A percentile compares a stretch with the other conserved stretches of the same genome.
These are phyloP conservation scores for Talaromyces sp. DNA, from an alignment of 2,329 filamentous ascomycete species.

Conservation along the genomic window DNA sequence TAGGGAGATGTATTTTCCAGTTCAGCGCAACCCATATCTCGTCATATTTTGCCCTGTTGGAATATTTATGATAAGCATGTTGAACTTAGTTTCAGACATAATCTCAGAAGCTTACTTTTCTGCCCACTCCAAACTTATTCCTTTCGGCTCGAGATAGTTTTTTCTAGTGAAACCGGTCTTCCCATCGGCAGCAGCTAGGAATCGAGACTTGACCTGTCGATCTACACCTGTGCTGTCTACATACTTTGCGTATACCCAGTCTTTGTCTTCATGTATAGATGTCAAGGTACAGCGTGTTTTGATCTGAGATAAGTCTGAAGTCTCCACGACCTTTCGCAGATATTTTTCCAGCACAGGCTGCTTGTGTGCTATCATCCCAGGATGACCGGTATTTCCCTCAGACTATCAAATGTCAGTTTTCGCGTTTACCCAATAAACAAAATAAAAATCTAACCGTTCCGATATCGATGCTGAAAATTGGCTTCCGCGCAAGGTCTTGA, in stretches of 20 bases:
- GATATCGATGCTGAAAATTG: neutral
- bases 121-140: slow-evolving; percentile 29
- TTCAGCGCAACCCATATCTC: slow-evolving; percentile 46
- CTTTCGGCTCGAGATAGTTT: slow-evolving; percentile 40
- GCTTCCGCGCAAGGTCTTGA: neutral
- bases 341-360: neutral
- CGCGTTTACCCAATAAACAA: neutral
- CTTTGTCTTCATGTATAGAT: neutral
- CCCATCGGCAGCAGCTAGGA: slow-evolving; percentile 43
- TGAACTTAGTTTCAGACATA: slow-evolving; percentile 11
- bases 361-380: neutral
- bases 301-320: neutral
- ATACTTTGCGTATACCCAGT: slow-evolving; percentile 16
- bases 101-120: slow-evolving; percentile 7
- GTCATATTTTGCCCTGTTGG: neutral
- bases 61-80: neutral
- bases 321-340: neutral
- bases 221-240: slow-evolving; percentile 14
- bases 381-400: neutral
- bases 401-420: neutral
- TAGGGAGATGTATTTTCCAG: slow-evolving; percentile 39
- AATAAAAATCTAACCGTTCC: neutral
- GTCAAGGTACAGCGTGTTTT: neutral
- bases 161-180: slow-evolving; percentile 45
- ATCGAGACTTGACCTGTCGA: slow-evolving; percentile 18